Conservation (phyloP, 1,284 basidiomycete genomes). For the Puccinia horiana region DNA sequence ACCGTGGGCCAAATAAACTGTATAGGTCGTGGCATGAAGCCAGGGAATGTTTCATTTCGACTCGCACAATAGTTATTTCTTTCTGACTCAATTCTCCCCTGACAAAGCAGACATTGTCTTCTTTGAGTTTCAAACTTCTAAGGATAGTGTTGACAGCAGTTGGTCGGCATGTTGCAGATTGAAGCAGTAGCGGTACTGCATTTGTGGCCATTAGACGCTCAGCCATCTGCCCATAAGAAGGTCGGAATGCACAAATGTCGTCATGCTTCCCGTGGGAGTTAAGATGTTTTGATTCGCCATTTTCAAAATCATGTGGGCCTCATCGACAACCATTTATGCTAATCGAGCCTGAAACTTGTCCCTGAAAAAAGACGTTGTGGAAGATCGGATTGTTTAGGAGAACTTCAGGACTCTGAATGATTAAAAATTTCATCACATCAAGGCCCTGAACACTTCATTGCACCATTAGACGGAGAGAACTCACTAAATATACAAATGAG, state of each 20-base stretch:
- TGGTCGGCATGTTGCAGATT: slow-evolving; percentile 1
- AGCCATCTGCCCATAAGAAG: neutral
- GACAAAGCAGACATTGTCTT: neutral
- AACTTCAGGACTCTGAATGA: slow-evolving; percentile 7
- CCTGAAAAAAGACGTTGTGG: neutral
- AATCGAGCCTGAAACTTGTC: neutral
- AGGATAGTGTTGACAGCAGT: neutral
- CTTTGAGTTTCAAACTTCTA: neutral
- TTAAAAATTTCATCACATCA: neutral
- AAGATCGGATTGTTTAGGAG: neutral
- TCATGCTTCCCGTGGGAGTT: neutral
- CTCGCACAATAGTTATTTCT: neutral
- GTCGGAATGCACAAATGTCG: neutral
- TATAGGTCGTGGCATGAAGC: neutral
- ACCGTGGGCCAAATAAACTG: neutral
- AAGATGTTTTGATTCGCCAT: neutral
- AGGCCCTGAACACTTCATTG: neutral
- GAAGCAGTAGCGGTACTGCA: neutral
- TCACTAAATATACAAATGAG: neutral
- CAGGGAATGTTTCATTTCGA: neutral
- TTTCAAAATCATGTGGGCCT: slow-evolving; percentile 11
- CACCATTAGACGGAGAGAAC: neutral
- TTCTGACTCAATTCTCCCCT: neutral
- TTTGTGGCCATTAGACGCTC: neutral
- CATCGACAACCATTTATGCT: neutral